Evolutionary conservation across 2,329 filamentous ascomycete species (phyloP), one percentile per base, ranked within the genome.

Genomic region (Aspergillus sp.): DNA sequence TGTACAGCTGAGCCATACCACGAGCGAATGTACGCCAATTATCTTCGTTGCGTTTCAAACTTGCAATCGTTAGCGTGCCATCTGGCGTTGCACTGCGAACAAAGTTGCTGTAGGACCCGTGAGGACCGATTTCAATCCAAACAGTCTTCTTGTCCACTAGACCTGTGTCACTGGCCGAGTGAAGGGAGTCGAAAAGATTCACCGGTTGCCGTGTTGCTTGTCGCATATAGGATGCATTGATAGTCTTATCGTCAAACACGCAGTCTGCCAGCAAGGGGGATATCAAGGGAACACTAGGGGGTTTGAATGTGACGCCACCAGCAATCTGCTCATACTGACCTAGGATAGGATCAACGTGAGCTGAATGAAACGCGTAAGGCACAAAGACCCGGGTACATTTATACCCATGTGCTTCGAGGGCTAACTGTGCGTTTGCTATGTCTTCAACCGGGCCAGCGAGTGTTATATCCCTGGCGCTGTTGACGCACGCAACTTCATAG

Each of bases 81-180:
- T 75, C 74, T 22, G 82, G 83, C 54, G 89, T 80, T 5, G 83
- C 85, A 13, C 85, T 81, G 77, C 87, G 88, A 61, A 90, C 82
- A 80, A 91, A 86, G 59, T 82, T 83, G 42, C 82, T 81, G 71
- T 84, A 89, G 12, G 90, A 83, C 0, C 88, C 87, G 66, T 90
- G 86, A 37, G 88, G 87, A 19, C 89, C 89, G 60, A 91, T 77
- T 71, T 92, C 89, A 52, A 91, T 77, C 83, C 27, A 27, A 27
- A 11, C 27, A 27, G 27, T 27, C 27, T 27, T 27, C 27, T 27
- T 27, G 27, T 27, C 27, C 9, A 27, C 27, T 27, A 27, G 27
- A 8, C 27, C 27, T 1, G 27, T 27, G 3, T 27, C 27, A 9
- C 27, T 27, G 27, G 27, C 27, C 8, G 27, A 27, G 27, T 27